Evolutionary conservation across 768 basidiomycete genomes (phyloP), one percentile per base, ranked within the genome.

Genomic region (Hygrophorus pudorinus): DNA sequence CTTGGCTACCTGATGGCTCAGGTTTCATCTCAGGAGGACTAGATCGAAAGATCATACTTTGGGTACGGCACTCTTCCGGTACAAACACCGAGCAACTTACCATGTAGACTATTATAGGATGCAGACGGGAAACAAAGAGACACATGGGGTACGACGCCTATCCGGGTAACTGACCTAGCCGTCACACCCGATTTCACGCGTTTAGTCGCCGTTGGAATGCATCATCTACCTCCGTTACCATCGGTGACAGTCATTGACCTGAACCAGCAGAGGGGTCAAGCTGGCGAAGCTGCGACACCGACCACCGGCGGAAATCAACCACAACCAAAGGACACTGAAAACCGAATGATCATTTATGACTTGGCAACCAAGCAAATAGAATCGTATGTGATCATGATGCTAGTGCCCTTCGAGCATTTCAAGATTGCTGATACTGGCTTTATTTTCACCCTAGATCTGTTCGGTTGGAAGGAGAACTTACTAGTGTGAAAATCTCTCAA

Each of bases 11-110:
- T 14, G 86, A 96, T 59, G 84, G 84, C 28, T 78, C 79, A 16
- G 90, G 88, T 6, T 96, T 98, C 59, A 75, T 96, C 52, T 93
- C 91, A 9, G 84, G 82, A 40, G 85, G 85, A 34, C 68, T 94
- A 56, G 94, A 97, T 61, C 78, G 81, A 49, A 83, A 79, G 61
- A 79, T 88, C 47, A 72, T 81, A 35, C 75, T 81, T 46, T 93
- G 90, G 90, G 91, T 90, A 62, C 38, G 76, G 40, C 30, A 28
- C 35, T 44, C 33, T 43, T 29, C 42, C 34, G 17, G 45, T 43
- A 35, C 37, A 43, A 33, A 14, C 14, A 38, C 34, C 42, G 13
- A 28, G 48, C 42, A 53, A 48, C 49, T 46, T 46, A 41, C 27
- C 36, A 38, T 27, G 17, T 13, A n/a, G 21, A 17, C 13, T 24